These are phyloP conservation scores for Lepiota venenata DNA, from an alignment of 768 basidiomycete species.

Conservation along the genomic window DNA sequence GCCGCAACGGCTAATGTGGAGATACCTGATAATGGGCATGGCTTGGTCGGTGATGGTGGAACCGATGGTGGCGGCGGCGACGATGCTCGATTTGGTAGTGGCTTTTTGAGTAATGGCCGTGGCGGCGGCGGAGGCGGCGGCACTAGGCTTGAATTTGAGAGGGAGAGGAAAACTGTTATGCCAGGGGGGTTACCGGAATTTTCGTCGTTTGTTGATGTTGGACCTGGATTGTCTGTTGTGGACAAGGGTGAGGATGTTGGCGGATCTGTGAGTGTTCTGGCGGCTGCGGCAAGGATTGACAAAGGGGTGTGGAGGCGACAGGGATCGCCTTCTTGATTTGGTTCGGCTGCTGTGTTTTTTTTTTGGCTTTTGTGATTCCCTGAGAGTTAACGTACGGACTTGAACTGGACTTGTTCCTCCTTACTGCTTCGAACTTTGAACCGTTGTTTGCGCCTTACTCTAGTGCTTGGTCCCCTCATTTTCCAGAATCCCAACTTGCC, in stretches of 20 bases:
- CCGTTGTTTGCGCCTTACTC: too few species aligned
- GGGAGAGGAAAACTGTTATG: background rate
- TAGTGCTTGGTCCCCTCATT: too few species aligned
- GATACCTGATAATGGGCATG: background rate
- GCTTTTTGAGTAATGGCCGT: background rate
- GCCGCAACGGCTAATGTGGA: background rate
- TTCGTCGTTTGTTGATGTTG: background rate
- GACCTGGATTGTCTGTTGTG: background rate
- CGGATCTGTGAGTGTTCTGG: conserved; percentile 9
- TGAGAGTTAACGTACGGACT: background rate
- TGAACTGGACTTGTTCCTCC: too few species aligned
- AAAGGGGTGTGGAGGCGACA: conserved; percentile 5
- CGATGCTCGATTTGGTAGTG: background rate
- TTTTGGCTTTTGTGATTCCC: background rate
- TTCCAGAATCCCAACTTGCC: too few species aligned
- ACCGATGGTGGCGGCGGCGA: background rate
- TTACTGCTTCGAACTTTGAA: too few species aligned
- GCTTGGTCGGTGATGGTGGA: background rate
- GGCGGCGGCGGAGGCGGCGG: conserved; percentile 5
- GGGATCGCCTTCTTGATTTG: conserved; percentile 1
- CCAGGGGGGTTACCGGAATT: background rate
- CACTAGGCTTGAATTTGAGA: conserved; percentile 8
- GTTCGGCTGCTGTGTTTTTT: background rate
- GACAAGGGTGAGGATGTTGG: background rate
- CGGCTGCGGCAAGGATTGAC: conserved; percentile 17